These are phyloP conservation scores for Aegilops sharonensis DNA, from an alignment of 176 grass and related monocot species.

Conservation along the genomic window DNA sequence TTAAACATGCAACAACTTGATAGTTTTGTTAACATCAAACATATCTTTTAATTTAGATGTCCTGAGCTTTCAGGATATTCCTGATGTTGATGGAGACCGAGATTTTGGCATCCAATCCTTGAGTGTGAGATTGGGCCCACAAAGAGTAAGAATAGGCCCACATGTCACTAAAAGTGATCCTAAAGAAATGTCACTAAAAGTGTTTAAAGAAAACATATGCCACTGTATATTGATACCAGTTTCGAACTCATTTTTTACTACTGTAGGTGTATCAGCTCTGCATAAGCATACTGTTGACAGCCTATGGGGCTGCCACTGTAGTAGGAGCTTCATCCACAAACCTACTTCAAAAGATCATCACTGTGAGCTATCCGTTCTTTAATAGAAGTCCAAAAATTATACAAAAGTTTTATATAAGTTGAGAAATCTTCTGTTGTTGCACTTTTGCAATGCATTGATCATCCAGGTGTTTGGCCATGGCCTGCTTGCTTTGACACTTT, in stretches of 20 bases:
- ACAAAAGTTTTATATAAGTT: no score
- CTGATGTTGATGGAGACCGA: constrained; percentile 77
- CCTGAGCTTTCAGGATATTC: constrained; percentile 63
- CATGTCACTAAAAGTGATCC: not conserved
- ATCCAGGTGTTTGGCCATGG: constrained; percentile 66
- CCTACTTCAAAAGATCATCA: constrained; percentile 36
- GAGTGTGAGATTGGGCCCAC: constrained; percentile 59
- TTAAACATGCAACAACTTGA: constrained; percentile 14
- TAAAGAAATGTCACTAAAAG: not conserved
- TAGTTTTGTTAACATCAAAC: not conserved
- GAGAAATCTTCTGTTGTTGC: not conserved
- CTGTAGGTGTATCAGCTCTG: constrained; percentile 82
- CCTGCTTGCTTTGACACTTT: constrained; percentile 55
- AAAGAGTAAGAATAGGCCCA: constrained; percentile 43
- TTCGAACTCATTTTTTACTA: not conserved
- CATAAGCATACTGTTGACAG: constrained; percentile 61
- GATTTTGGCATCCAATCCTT: constrained; percentile 80
- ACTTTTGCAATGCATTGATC: not conserved
- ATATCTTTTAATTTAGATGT: not conserved
- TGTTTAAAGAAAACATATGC: not conserved
- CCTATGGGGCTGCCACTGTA: constrained; percentile 66
- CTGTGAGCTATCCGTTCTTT: constrained; percentile 39
- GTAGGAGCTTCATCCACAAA: constrained; percentile 58
- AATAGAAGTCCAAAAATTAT: no score
- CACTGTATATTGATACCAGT: not conserved